Conservation (phyloP, 176 grass and related monocot species). For the Pontederia paniculata region DNA sequence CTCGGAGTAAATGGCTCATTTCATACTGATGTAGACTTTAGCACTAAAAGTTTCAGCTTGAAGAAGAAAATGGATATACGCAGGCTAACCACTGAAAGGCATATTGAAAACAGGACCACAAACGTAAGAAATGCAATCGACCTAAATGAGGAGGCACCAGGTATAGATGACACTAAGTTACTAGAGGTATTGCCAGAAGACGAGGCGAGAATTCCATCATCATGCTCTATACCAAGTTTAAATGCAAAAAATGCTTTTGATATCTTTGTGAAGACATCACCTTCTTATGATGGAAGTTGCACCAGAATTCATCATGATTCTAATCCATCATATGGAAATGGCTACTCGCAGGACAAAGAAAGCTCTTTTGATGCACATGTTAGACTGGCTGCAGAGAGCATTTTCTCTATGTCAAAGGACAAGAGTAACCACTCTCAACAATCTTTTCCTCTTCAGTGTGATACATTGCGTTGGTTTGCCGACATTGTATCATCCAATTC, state of each 20-base stretch:
- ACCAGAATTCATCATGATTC: slow-evolving; percentile 3
- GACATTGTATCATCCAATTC: slow-evolving; percentile 28
- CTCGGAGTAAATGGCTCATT: neutral
- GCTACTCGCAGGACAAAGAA: slow-evolving; percentile 21
- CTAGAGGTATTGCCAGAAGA: slow-evolving; percentile 6
- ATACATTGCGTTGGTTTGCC: slow-evolving; percentile 59
- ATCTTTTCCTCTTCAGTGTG: slow-evolving; percentile 6
- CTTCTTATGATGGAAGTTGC: neutral
- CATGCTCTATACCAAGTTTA: slow-evolving; percentile 8
- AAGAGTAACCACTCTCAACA: neutral
- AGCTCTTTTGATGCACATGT: slow-evolving; percentile 21
- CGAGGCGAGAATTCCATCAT: slow-evolving; percentile 9
- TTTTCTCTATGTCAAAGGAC: slow-evolving; percentile 34
- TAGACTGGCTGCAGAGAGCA: slow-evolving; percentile 36
- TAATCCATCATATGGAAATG: neutral
- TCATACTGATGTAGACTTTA: neutral
- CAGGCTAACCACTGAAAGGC: neutral
- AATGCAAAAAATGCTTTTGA: slow-evolving; percentile 12
- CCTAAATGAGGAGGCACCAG: slow-evolving; percentile 46
- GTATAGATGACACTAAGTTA: slow-evolving; percentile 27
- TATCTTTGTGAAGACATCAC: neutral
- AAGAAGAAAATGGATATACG: slow-evolving; percentile 6
- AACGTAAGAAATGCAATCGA: slow-evolving; percentile 34
- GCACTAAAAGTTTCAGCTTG: slow-evolving; percentile 3
- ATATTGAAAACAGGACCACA: slow-evolving; percentile 18